Evolutionary conservation across 2,329 filamentous ascomycete species (phyloP).

Genomic region (Pseudogymnoascus sp.): DNA sequence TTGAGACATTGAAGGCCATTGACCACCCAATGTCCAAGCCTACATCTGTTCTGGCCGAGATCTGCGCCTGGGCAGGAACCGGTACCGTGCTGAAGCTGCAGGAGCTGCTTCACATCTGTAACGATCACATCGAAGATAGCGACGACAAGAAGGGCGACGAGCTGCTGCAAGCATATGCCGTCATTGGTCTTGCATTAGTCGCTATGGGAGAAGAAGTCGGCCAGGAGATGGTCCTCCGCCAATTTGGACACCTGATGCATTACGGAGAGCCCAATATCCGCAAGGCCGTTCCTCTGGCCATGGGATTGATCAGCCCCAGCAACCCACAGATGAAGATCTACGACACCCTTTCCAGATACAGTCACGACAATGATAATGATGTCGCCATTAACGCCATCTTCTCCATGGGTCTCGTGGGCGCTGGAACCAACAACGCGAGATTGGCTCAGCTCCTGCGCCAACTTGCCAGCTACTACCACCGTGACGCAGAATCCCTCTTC

Average conservation of each 20-base stretch:
- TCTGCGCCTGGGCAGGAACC: conserved; percentile 96
- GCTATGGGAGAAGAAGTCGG: conserved; percentile 98
- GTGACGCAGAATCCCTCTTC: conserved; percentile 91
- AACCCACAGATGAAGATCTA: conserved; percentile 99
- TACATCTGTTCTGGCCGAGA: conserved; percentile 88
- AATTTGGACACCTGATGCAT: conserved; percentile 98
- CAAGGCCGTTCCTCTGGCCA: conserved; percentile 88
- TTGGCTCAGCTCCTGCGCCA: conserved; percentile 90
- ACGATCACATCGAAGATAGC: conserved; percentile 90
- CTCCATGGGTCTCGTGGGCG: conserved; percentile 94
- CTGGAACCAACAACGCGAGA: conserved; percentile 96
- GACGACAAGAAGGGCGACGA: conserved; percentile 95
- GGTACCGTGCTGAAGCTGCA: conserved; percentile 96
- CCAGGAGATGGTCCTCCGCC: conserved; percentile 96
- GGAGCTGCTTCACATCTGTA: conserved; percentile 94
- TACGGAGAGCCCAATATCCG: conserved; percentile 97
- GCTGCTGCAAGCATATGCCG: conserved; percentile 89
- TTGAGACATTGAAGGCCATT: conserved; percentile 93
- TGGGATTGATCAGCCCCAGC: conserved; percentile 93
- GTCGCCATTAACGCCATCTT: conserved; percentile 98
- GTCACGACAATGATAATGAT: conserved; percentile 96
- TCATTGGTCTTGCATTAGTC: conserved; percentile 86
- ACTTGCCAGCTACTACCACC: conserved; percentile 95
- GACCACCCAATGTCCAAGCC: conserved; percentile 96
- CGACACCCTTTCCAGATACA: conserved; percentile 94